Conservation (phyloP, 331 rosid genomes). For the Malus hybrid region DNA sequence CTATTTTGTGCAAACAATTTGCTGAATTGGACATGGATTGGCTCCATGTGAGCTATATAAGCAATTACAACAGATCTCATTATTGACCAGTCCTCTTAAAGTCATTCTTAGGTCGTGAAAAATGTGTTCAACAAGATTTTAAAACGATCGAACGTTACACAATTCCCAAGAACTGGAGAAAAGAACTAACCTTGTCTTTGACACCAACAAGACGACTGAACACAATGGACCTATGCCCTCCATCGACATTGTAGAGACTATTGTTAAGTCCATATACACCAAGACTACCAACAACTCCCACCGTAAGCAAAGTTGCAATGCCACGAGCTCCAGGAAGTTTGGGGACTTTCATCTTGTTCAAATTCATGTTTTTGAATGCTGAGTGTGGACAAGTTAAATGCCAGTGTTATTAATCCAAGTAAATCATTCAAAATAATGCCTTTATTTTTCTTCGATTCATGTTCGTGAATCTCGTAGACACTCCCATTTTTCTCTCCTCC, state of each 20-base stretch:
- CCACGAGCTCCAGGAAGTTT: constrained; percentile 51
- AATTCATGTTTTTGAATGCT: constrained; percentile 38
- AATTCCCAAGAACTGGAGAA: neutral
- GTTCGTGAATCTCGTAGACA: neutral
- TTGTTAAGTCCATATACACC: constrained; percentile 58
- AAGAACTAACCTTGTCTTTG: constrained; percentile 62
- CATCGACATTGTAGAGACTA: constrained; percentile 91
- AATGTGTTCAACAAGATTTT: neutral
- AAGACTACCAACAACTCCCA: constrained; percentile 57
- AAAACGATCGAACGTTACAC: neutral
- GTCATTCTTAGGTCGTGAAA: neutral
- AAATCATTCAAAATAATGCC: neutral
- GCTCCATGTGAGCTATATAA: neutral
- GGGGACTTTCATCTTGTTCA: constrained; percentile 48
- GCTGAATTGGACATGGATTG: neutral
- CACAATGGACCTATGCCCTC: constrained; percentile 81
- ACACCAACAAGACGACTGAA: constrained; percentile 70
- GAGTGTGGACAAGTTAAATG: constrained; percentile 2
- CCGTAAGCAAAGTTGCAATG: constrained; percentile 37
- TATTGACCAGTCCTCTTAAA: neutral
- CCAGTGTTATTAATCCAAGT: neutral
- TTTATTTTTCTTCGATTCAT: too few species aligned
- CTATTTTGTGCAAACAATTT: neutral
- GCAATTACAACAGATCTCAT: neutral
- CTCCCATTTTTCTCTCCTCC: neutral